Base-by-base conservation (phyloP, 2,329 filamentous ascomycete genomes). In the Colletotrichum tanaceti region DNA sequence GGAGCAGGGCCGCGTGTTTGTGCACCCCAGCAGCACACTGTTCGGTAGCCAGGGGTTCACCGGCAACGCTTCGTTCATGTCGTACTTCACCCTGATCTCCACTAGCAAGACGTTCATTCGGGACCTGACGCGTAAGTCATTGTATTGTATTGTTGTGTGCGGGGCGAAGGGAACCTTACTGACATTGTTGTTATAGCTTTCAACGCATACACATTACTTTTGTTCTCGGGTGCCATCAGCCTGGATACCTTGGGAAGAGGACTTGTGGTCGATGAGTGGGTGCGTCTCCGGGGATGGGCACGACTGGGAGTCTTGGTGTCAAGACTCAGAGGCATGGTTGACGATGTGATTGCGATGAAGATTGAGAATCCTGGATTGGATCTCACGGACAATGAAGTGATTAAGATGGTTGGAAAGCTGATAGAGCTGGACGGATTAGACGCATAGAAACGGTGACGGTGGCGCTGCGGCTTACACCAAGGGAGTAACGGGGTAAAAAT, bases 71-170 rank as follows among this genome's bases (percentile, higher is more conserved):
- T 86, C 89, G 1, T 98, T 95, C 78, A 83, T 99, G 78, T 91
- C 90, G 61, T 98, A 97, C 79, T 98, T 98, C 79, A 92, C 87
- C 60, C 94, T 97, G 79, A 96, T 98, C 81, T 90, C 92, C 4
- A 98, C 94, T 1, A 92, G 88, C 76, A 98, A 98, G 82, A 89
- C 97, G 2, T 98, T 97, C 76, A 89, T 98, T 28, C 85, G 95
- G 24, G 95, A 98, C 75, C 80, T 98, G 54, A 98, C 95, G 16
- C 96, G 91, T 93, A 82, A 81, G 90, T 88, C 47, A 39, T 52
- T 16, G 44, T n/a, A 3, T 43, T 14, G 14, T 10, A 13, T 35
- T 35, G 32, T 35, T 35, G 32, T 35, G 32, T 35, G 32, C 32
- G 14, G 35, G n/a, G 13, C 14, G 38, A 14, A 35, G 18, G 16